These are phyloP conservation scores for Strobilomyces confusus DNA, from an alignment of 768 basidiomycete genomes.

Conservation along the genomic window DNA sequence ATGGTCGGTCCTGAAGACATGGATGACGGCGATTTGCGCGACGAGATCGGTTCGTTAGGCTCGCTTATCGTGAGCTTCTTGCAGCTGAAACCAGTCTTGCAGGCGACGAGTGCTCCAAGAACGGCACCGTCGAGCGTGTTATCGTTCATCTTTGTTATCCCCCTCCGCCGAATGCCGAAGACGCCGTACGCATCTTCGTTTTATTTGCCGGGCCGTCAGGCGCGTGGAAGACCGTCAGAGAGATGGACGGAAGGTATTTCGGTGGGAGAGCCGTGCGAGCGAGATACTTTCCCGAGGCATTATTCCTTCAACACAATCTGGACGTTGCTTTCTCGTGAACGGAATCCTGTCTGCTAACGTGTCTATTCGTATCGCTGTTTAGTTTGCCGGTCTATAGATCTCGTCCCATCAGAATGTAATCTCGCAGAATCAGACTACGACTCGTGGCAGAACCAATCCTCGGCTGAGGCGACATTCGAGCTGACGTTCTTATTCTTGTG, in stretches of 20 bases:
- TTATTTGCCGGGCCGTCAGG: slow-evolving; percentile 87
- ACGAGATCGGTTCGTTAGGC: slow-evolving; percentile 70
- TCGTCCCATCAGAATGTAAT: not conserved
- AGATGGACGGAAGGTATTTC: slow-evolving; percentile 90
- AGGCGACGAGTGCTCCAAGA: slow-evolving; percentile 91
- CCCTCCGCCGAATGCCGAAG: slow-evolving; percentile 58
- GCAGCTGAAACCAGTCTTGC: not conserved
- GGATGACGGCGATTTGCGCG: slow-evolving; percentile 78
- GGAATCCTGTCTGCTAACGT: not conserved
- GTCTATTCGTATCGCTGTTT: not conserved
- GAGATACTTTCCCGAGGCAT: slow-evolving; percentile 68
- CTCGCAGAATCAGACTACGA: not conserved
- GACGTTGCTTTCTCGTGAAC: slow-evolving; percentile 35
- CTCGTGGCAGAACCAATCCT: too few relatives aligned
- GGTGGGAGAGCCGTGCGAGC: slow-evolving; percentile 82
- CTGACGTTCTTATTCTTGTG: too few relatives aligned
- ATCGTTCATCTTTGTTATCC: slow-evolving; percentile 77
- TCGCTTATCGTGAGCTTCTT: not conserved
- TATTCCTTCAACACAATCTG: slow-evolving; percentile 48
- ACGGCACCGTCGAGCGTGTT: slow-evolving; percentile 89
- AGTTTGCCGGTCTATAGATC: not conserved
- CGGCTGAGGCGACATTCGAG: too few relatives aligned
- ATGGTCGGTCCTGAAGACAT: slow-evolving; percentile 84
- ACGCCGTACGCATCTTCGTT: slow-evolving; percentile 90
- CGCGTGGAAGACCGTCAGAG: slow-evolving; percentile 94